Evolutionary conservation across 345 rosid species (phyloP), one percentile per base, ranked within the genome.

Genomic region (Citrus trifoliata): DNA sequence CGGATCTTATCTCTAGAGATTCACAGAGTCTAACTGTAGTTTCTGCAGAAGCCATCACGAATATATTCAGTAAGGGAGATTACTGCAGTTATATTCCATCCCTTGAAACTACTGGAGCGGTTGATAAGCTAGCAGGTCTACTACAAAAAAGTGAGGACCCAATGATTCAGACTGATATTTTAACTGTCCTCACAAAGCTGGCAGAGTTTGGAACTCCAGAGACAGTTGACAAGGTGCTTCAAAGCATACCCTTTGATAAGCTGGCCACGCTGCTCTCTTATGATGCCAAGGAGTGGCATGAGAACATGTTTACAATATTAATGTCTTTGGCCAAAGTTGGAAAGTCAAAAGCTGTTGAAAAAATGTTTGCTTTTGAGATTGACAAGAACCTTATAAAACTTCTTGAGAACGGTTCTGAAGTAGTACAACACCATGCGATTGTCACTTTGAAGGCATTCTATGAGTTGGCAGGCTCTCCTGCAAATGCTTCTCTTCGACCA

Each of bases 261-360:
- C 22, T 83, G 2, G 76, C 83, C 2, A 46, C 75, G 14, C 78
- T 80, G 63, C 74, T 78, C 42, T 80, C 86, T 59, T 74, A 40
- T 3, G n/a, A 46, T 55, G 73, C 65, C 16, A 60, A 74, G 59
- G 83, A 83, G 48, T 66, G 78, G 79, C 86, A 80, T 3, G 86
- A 78, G 71, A 78, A 62, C 68, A 68, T 83, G 75, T 83, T 80
- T 74, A 67, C 61, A 0, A 80, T 83, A 70, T 70, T 83, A 81
- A 65, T 80, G 51, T 78, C 83, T 25, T 74, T 83, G 75, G 80
- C 35, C 67, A 83, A 80, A 74, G 79, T 81, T n/a, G 86, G 86
- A 58, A 83, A 83, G 48, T 77, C 66, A 42, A 83, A 74, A 78
- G 83, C 82, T 46, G 83, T 83, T 65, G 83, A 83, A 70, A 80